Evolutionary conservation across 176 grass and related monocot genomes (phyloP), one percentile per base, ranked within the genome.

Genomic region (Tuctoria greenei): DNA sequence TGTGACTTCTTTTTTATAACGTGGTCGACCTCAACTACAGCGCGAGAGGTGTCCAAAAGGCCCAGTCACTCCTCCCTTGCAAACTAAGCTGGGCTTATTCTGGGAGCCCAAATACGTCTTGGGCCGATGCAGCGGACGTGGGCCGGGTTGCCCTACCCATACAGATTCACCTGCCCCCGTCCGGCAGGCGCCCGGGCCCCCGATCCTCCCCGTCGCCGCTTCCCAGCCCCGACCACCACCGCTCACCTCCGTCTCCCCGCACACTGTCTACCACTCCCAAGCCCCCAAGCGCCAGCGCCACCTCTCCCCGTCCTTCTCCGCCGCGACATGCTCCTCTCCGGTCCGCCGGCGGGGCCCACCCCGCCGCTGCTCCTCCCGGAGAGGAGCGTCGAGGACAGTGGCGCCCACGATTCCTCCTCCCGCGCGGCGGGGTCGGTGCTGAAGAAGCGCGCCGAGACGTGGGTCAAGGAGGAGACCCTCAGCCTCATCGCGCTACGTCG

Each of bases 371-470:
- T 82, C 12, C 86, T 85, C 67, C 88, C 82, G 44, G 92, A 93
- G 71, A 90, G 92, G 71, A 90, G 92, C 58, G 82, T 77, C 52
- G 95, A 99, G 76, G 89, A 90, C 76, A 85, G 85, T 61, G 84
- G 80, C 44, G 81, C 78, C 13, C 88, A 86, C 79, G 87, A 89
- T 25, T 83, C 85, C 34, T 72, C 85, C 73, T 68, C 68, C 45
- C 75, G 80, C 87, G 82, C 14, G 17, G 79, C 76, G 74, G 61
- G 76, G 76, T 73, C 71, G 34, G 75, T 45, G 75, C 88, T 92
- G 21, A 99, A 99, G 95, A 99, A 88, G 87, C 91, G 95, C 47
- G 95, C 92, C 54, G 96, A 99, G 96, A 92, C 92, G 6, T 99
- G 96, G 96, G 83, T 92, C 41, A 92, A 90, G 47, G 96, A 99